A percentile compares a stretch with the other conserved stretches of the same genome.
Evolutionary conservation across 2,329 filamentous ascomycete species (phyloP).

Genomic region (Rhytidhysteron rufulum): DNA sequence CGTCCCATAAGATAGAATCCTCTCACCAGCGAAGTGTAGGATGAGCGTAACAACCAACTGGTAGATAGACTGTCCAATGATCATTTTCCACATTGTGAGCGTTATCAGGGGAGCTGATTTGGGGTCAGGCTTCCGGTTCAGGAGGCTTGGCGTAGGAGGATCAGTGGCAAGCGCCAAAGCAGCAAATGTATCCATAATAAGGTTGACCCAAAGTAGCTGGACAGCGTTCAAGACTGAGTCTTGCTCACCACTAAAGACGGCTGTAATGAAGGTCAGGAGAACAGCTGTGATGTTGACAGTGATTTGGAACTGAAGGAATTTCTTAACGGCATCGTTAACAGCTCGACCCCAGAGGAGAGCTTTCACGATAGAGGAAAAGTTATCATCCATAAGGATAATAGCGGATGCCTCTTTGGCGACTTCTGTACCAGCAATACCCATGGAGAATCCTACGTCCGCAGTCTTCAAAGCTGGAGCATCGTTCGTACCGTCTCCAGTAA

Average conservation of each 20-base stretch:
- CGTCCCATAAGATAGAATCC: constrained; percentile 57
- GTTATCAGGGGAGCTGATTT: constrained; percentile 77
- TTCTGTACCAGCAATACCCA: constrained; percentile 80
- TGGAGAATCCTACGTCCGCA: constrained; percentile 79
- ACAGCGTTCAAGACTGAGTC: constrained; percentile 79
- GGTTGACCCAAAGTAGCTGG: constrained; percentile 91
- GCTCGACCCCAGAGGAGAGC: constrained; percentile 70
- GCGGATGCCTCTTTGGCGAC: constrained; percentile 82
- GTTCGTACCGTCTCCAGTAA: constrained; percentile 81
- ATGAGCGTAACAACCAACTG: constrained; percentile 77
- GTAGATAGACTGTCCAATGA: constrained; percentile 85
- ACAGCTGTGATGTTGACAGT: constrained; percentile 93
- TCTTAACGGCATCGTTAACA: constrained; percentile 41
- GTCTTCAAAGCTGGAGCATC: constrained; percentile 77
- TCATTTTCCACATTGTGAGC: constrained; percentile 99
- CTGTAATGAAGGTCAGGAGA: constrained; percentile 79
- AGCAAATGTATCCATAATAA: constrained; percentile 96
- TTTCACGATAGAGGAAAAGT: constrained; percentile 82
- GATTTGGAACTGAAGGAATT: constrained; percentile 59
- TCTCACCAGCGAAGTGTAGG: constrained; percentile 70
- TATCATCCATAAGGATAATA: constrained; percentile 85
- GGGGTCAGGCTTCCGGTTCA: constrained; percentile 74
- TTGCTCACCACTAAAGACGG: constrained; percentile 67
- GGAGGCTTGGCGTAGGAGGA: constrained; percentile 75
- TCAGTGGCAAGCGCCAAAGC: constrained; percentile 86